Conservation (phyloP, 441 rosid species). For the Populus trichocarpa region DNA sequence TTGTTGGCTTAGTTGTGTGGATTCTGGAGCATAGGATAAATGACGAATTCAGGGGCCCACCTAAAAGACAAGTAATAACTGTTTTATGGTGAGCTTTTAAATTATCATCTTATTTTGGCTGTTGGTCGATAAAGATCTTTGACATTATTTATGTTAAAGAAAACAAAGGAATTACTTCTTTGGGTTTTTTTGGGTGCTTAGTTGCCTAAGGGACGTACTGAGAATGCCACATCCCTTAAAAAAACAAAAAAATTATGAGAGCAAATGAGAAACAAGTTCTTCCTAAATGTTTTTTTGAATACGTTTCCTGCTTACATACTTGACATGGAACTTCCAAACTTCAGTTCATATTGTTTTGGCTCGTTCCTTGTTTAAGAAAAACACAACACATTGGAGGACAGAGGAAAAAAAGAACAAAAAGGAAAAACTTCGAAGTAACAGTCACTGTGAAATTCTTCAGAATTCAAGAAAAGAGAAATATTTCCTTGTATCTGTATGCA, state of each 20-base stretch:
- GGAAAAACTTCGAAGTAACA: neutral
- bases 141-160: neutral
- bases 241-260: neutral
- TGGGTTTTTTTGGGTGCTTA: neutral
- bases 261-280: neutral
- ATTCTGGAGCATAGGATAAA: conserved; percentile 86
- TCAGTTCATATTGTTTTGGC: neutral
- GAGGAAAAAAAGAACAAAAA: neutral
- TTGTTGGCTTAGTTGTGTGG: conserved; percentile 83
- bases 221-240: neutral
- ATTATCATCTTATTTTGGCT: conserved; percentile 1
- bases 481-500: neutral
- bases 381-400: neutral
- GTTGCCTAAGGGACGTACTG: neutral
- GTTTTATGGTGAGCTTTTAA: conserved; percentile 57
- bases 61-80: conserved; percentile 65
- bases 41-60: conserved; percentile 92
- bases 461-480: neutral
- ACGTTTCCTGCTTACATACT: neutral
- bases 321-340: neutral
- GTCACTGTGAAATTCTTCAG: neutral
- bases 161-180: neutral
- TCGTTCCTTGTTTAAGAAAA: neutral
- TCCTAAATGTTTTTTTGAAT: neutral
- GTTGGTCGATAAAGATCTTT: neutral